A percentile compares a stretch with the other conserved stretches of the same genome.
These are phyloP conservation scores for Rhynchosporium secalis DNA, from an alignment of 2,329 filamentous ascomycete genomes.

Conservation along the genomic window DNA sequence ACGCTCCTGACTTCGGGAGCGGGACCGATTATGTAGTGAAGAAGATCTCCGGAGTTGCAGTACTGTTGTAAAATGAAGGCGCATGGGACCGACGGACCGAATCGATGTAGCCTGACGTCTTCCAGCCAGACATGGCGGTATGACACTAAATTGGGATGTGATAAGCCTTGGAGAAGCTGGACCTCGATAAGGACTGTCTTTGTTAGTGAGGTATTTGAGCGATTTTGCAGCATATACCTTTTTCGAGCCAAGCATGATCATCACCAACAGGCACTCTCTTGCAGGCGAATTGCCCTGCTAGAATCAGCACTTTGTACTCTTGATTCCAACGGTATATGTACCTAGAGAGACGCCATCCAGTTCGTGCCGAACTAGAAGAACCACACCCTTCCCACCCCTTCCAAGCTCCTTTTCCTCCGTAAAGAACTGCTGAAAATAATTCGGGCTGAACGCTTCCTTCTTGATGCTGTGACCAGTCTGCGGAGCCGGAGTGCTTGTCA, in stretches of 20 bases:
- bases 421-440: conserved; percentile 93
- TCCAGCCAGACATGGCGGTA: conserved; percentile 98
- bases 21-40: conserved; percentile 79
- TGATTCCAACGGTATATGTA: conserved; percentile 15
- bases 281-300: conserved; percentile 77
- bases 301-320: conserved; percentile 21
- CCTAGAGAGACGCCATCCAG: conserved; percentile 83
- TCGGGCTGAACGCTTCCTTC: conserved; percentile 81
- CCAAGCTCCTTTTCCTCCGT: conserved; percentile 85
- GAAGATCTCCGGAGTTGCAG: conserved; percentile 89
- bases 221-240: conserved; percentile 43
- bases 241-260: conserved; percentile 92
- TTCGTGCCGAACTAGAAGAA: conserved; percentile 88
- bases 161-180: conserved; percentile 85
- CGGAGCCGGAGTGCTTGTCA: conserved; percentile 51
- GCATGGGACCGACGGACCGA: conserved; percentile 88
- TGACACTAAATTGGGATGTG: conserved; percentile 91
- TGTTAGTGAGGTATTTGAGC: conserved; percentile 20
- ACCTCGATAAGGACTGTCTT: conserved; percentile 77
- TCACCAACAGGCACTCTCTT: conserved; percentile 95
- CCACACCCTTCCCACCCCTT: conserved; percentile 89
- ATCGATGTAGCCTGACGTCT: conserved; percentile 78
- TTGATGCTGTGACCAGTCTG: conserved; percentile 69
- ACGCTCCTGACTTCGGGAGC: conserved; percentile 60
- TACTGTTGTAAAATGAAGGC: conserved; percentile 98